Evolutionary conservation across 2,329 filamentous ascomycete genomes (phyloP), one percentile per base, ranked within the genome.

Genomic region (Exophiala aquamarina): DNA sequence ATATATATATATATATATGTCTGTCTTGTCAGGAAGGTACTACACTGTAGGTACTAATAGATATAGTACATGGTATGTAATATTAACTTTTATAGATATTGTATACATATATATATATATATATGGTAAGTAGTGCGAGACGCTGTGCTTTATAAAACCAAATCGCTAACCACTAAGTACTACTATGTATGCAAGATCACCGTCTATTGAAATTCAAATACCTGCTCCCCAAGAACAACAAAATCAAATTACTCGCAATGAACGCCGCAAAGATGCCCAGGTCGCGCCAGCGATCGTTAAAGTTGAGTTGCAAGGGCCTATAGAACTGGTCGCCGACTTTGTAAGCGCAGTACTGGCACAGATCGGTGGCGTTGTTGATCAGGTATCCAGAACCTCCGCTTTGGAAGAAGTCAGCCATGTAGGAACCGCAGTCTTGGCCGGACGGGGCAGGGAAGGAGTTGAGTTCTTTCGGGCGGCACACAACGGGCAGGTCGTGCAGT

Each of bases 281-380:
- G 58, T 95, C 89, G 45, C 89, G 79, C 89, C 89, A 95, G 13
- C 89, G 73, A 55, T 87, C 68, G 34, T 72, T 70, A 59, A 84
- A 95, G 2, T 70, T 71, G 60, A 94, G 78, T 2, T 78, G 76
- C 14, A 94, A 75, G 0, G 80, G 75, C 43, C 71, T 63, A 63
- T 87, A 94, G 62, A 92, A 95, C 69, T 95, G 76, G 56, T 95
- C 86, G 21, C 89, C 90, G 10, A 87, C 71, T 52, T 78, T 83
- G 70, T 82, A 94, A 1, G 89, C 87, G 62, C 90, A 95, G 70
- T 94, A 95, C 60, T 85, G 72, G 70, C 90, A 95, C 17, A 74
- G 69, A 37, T 70, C 77, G 0, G 86, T 87, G 1, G 74, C 72
- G 56, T 86, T 84, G 59, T 82, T 72, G 29, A 80, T 73, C 2